These are phyloP conservation scores for Triticum turgidum DNA, from an alignment of 176 grass and related monocot species.

Conservation along the genomic window DNA sequence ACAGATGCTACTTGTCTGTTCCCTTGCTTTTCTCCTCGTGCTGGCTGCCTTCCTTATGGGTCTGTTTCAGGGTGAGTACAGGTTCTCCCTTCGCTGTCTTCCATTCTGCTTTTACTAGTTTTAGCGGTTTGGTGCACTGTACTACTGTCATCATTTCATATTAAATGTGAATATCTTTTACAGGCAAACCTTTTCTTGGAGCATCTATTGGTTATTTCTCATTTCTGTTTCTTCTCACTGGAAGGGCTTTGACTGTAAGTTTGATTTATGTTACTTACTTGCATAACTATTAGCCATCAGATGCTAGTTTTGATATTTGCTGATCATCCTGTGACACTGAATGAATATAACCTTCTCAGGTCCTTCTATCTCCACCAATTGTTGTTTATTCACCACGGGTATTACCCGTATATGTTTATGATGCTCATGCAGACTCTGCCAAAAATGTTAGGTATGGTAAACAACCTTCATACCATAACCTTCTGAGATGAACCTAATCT, in stretches of 20 bases:
- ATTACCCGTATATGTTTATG: constrained; percentile 96
- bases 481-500: constrained; percentile 17
- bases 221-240: constrained; percentile 99
- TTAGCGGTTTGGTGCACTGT: constrained; percentile 6
- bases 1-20: constrained; percentile 90
- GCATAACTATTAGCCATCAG: constrained; percentile 13
- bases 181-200: constrained; percentile 93
- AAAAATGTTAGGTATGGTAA: constrained; percentile 93
- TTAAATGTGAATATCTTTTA: constrained; percentile 20
- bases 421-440: constrained; percentile 99
- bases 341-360: constrained; percentile 52
- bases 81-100: constrained; percentile 2
- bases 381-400: constrained; percentile 98
- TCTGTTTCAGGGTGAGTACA: constrained; percentile 75
- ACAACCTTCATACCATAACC: background rate
- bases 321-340: constrained; percentile 5
- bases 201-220: constrained; percentile 97
- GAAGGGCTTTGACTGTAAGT: constrained; percentile 98
- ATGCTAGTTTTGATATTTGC: constrained; percentile 14
- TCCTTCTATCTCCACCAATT: constrained; percentile 94
- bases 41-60: constrained; percentile 93
- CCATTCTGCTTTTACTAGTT: background rate
- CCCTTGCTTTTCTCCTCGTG: constrained; percentile 89
- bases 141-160: constrained; percentile 5
- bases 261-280: constrained; percentile 36